phyloP scores from a whole-genome alignment of 2,329 filamentous ascomycete species.

The Helicocarpus griseus region DNA sequence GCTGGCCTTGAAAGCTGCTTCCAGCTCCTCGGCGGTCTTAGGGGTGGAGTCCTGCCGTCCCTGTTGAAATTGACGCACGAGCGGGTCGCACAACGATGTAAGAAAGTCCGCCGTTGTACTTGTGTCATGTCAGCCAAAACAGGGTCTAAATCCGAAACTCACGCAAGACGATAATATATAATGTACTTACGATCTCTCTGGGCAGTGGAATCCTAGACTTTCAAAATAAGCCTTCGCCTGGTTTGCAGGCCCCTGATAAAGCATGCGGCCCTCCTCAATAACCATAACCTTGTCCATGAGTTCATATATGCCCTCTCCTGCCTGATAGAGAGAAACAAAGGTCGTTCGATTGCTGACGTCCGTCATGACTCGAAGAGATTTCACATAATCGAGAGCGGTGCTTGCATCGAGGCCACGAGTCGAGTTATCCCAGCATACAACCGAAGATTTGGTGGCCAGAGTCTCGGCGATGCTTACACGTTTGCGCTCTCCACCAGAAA shows the following conservation, averaged over 20 bases:
- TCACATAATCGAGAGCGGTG: conserved; percentile 68
- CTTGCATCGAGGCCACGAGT: conserved; percentile 72
- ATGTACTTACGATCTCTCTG: conserved; percentile 34
- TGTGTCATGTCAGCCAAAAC: conserved; percentile 3
- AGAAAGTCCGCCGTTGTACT: conserved; percentile 69
- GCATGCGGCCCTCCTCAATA: conserved; percentile 61
- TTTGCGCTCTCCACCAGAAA: conserved; percentile 72
- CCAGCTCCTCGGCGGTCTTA: conserved; percentile 59
- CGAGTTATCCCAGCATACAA: conserved; percentile 72
- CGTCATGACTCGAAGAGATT: conserved; percentile 61
- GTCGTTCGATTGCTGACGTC: conserved; percentile 64
- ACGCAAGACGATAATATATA: not conserved
- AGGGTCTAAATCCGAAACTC: not conserved
- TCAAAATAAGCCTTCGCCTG: conserved; percentile 58
- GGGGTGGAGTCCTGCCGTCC: conserved; percentile 59
- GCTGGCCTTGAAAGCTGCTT: conserved; percentile 56
- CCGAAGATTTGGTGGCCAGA: conserved; percentile 60
- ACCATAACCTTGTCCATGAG: conserved; percentile 74
- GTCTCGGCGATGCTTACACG: conserved; percentile 72
- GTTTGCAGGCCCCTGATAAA: conserved; percentile 55
- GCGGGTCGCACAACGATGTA: conserved; percentile 64
- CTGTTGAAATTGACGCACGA: conserved; percentile 45
- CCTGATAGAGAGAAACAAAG: conserved; percentile 62
- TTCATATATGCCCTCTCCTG: conserved; percentile 59
- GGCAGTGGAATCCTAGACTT: conserved; percentile 53